These are phyloP conservation scores for Penicillium sp. DNA, from an alignment of 2,329 filamentous ascomycete genomes.

Conservation along the genomic window DNA sequence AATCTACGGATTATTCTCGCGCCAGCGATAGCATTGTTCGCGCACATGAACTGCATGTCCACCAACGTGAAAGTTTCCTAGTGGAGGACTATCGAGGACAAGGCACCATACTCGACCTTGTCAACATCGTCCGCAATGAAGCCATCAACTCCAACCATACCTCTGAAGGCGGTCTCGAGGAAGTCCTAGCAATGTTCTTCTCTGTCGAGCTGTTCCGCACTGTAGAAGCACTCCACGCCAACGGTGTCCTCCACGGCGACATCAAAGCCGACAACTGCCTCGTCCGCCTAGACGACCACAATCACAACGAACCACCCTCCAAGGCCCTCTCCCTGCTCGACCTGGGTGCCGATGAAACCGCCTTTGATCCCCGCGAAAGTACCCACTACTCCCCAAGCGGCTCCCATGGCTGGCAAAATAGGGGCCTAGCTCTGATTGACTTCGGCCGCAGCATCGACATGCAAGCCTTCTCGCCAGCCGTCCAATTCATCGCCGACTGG, in stretches of 20 bases:
- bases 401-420: constrained; percentile 71
- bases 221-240: constrained; percentile 79
- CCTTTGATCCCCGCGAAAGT: constrained; percentile 29
- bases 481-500: constrained; percentile 95
- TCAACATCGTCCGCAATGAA: constrained; percentile 80
- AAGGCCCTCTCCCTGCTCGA: constrained; percentile 32
- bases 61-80: constrained; percentile 84
- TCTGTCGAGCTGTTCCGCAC: constrained; percentile 86
- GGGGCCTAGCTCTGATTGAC: constrained; percentile 86
- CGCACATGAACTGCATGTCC: constrained; percentile 89
- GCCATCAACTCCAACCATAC: constrained; percentile 48
- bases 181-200: constrained; percentile 92
- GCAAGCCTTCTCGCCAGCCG: constrained; percentile 72
- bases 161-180: constrained; percentile 72
- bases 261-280: constrained; percentile 95
- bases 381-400: constrained; percentile 71
- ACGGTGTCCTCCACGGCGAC: constrained; percentile 83
- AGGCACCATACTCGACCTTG: constrained; percentile 89
- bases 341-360: constrained; percentile 22
- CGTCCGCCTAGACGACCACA: constrained; percentile 67
- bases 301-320: constrained; percentile 28
- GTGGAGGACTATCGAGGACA: constrained; percentile 84
- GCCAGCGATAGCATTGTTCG: constrained; percentile 74
- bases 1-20: constrained; percentile 58
- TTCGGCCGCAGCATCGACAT: constrained; percentile 95